Evolutionary conservation across 352 stramenopile genomes (phyloP).

Genomic region (Phytophthora lateralis): DNA sequence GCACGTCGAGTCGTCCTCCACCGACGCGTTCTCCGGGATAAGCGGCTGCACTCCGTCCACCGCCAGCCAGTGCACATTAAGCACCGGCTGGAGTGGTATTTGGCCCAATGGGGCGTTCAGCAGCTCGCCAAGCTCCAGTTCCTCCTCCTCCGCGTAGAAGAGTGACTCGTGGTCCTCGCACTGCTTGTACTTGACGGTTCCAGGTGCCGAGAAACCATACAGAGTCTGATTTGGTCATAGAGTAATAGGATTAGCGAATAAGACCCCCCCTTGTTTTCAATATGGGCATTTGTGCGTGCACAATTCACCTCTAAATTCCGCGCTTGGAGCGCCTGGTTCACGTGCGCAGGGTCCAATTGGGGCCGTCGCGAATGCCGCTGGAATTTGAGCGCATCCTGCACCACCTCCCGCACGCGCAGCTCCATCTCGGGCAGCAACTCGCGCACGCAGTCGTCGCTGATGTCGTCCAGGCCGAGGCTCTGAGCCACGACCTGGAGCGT

Average conservation of each 20-base stretch:
- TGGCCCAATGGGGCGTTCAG: slow-evolving; percentile 77
- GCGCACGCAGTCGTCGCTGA: slow-evolving; percentile 65
- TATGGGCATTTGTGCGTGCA: background rate
- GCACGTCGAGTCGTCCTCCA: slow-evolving; percentile 69
- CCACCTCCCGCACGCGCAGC: slow-evolving; percentile 78
- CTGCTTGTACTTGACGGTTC: slow-evolving; percentile 57
- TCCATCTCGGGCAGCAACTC: slow-evolving; percentile 82
- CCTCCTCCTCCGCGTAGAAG: slow-evolving; percentile 78
- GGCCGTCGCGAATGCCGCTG: slow-evolving; percentile 68
- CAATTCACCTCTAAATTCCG: slow-evolving; percentile 67
- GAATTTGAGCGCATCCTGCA: slow-evolving; percentile 89
- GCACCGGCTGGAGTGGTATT: slow-evolving; percentile 69
- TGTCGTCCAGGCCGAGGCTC: slow-evolving; percentile 73
- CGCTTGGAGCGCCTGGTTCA: slow-evolving; percentile 80
- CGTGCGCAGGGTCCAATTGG: slow-evolving; percentile 62
- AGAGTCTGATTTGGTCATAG: slow-evolving; percentile 43
- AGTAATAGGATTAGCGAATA: slow-evolving; percentile 4
- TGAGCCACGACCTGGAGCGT: slow-evolving; percentile 75
- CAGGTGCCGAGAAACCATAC: slow-evolving; percentile 74
- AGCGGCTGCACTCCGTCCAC: slow-evolving; percentile 84
- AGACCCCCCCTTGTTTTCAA: background rate
- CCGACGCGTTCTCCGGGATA: slow-evolving; percentile 85
- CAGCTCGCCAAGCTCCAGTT: slow-evolving; percentile 71
- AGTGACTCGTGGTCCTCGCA: slow-evolving; percentile 63
- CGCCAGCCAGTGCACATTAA: slow-evolving; percentile 85